Conservation (phyloP, 1,139 yeast genomes). For the Suhomyces yuchorum region DNA sequence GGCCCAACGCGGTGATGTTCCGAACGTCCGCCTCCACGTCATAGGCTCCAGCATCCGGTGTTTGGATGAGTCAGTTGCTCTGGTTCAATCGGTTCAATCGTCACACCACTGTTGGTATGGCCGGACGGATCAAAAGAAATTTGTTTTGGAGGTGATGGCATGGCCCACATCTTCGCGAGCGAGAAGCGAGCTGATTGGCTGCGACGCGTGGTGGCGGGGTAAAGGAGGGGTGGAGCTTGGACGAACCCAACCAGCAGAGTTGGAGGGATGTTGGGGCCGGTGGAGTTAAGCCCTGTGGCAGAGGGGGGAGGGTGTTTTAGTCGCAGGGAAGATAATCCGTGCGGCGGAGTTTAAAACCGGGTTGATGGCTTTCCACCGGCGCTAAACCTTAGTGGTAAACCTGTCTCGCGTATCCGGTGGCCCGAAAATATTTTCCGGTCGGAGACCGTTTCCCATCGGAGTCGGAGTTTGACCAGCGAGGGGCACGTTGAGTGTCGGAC, state of each 20-base stretch:
- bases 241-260: no score
- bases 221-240: neutral
- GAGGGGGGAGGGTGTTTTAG: neutral
- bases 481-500: neutral
- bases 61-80: neutral
- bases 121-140: neutral
- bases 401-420: neutral
- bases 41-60: neutral
- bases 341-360: neutral
- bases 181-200: neutral
- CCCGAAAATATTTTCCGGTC: neutral
- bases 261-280: neutral
- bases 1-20: neutral
- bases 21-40: neutral
- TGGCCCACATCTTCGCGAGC: neutral
- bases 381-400: neutral
- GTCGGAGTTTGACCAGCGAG: slow-evolving; percentile 1
- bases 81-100: neutral
- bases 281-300: neutral
- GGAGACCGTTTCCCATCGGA: neutral
- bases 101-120: neutral
- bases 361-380: neutral
- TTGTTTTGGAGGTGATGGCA: neutral
- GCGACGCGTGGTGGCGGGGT: slow-evolving; percentile 3
- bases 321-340: neutral